Evolutionary conservation across 176 grass and related monocot species (phyloP).

Genomic region (Oryza meyeriana): DNA sequence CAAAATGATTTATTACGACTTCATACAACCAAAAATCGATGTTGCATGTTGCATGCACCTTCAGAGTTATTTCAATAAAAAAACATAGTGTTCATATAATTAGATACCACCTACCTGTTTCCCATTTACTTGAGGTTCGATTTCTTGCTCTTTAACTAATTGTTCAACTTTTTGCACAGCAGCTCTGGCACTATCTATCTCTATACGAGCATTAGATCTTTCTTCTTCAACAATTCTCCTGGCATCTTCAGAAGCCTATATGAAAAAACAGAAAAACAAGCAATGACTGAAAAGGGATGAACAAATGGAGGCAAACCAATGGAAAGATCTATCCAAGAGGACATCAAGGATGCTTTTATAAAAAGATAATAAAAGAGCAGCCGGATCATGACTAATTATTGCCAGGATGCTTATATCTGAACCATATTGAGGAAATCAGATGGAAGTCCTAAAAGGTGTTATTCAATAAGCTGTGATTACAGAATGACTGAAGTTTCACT

Average conservation of each 20-base stretch:
- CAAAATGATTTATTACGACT: not conserved
- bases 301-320: not conserved
- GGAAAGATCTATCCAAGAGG: not conserved
- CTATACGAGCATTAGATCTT: conserved; percentile 52
- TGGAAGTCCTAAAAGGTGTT: not conserved
- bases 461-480: not conserved
- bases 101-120: conserved; percentile 50
- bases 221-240: conserved; percentile 76
- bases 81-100: not conserved
- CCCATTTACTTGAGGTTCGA: conserved; percentile 33
- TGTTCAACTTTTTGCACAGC: conserved; percentile 57
- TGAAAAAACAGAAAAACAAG: conserved; percentile 16
- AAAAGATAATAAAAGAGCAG: not conserved
- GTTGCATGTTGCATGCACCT: not conserved
- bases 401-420: not conserved
- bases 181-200: conserved; percentile 67
- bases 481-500: not conserved
- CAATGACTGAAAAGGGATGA: not conserved
- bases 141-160: conserved; percentile 67
- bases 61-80: not conserved
- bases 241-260: conserved; percentile 84
- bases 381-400: not conserved
- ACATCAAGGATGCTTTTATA: not conserved
- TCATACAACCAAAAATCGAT: not conserved
- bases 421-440: conserved; percentile 13